Evolutionary conservation across 1,139 yeast genomes (phyloP).

Genomic region (Kurtzmaniella quercitrusa): DNA sequence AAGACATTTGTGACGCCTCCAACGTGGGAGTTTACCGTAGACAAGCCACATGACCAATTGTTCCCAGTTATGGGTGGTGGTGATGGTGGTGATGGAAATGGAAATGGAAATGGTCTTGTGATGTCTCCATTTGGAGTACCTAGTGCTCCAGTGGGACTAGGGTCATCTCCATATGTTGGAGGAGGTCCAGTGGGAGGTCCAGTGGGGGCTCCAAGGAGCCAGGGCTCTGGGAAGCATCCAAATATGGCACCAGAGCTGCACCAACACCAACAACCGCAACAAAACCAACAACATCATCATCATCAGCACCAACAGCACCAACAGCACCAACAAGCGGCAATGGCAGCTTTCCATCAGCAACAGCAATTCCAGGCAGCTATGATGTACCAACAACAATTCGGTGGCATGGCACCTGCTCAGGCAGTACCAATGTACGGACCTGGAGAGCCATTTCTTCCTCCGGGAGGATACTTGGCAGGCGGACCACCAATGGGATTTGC

Average conservation of each 20-base stretch:
- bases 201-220: not conserved
- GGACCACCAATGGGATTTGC: constrained; percentile 28
- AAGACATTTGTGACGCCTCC: constrained; percentile 75
- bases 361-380: constrained; percentile 37
- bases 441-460: constrained; percentile 33
- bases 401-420: constrained; percentile 31
- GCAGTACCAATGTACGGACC: constrained; percentile 31
- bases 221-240: constrained; percentile 15
- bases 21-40: constrained; percentile 66
- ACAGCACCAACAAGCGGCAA: constrained; percentile 19
- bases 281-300: constrained; percentile 12
- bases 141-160: constrained; percentile 11
- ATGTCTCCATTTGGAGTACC: constrained; percentile 3
- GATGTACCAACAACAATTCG: constrained; percentile 29
- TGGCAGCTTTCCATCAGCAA: constrained; percentile 34
- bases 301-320: constrained; percentile 15
- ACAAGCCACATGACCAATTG: constrained; percentile 46
- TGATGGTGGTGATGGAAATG: constrained; percentile 10
- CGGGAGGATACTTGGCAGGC: constrained; percentile 28
- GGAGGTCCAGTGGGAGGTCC: not conserved
- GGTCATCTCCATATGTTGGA: not conserved
- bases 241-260: constrained; percentile 18
- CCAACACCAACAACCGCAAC: constrained; percentile 17
- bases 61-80: constrained; percentile 33
- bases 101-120: constrained; percentile 14